Conservation (phyloP, 352 stramenopile genomes). For the Pythium sp. region DNA sequence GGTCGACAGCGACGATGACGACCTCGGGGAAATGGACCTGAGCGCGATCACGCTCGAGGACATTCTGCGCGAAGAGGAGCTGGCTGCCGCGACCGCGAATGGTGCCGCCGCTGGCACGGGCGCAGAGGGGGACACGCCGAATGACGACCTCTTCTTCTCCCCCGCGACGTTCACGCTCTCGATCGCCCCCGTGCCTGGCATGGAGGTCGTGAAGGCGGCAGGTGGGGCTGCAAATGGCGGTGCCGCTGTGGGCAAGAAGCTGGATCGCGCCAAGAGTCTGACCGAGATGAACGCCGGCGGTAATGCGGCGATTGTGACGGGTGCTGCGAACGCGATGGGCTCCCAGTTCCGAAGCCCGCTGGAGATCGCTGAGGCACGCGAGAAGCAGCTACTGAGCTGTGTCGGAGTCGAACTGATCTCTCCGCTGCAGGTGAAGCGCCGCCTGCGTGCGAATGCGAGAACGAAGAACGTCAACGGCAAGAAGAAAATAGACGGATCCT, state of each 20-base stretch:
- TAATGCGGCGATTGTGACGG: slow-evolving; percentile 18
- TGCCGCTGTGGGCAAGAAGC: slow-evolving; percentile 18
- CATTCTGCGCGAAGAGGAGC: slow-evolving; percentile 69
- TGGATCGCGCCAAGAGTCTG: slow-evolving; percentile 40
- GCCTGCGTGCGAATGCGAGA: slow-evolving; percentile 57
- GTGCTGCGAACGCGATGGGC: slow-evolving; percentile 17
- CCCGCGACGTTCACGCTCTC: slow-evolving; percentile 64
- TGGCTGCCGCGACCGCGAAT: slow-evolving; percentile 30
- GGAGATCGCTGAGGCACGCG: slow-evolving; percentile 74
- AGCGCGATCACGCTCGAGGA: slow-evolving; percentile 67
- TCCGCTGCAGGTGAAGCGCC: slow-evolving; percentile 78
- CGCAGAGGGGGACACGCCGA: slow-evolving; percentile 18
- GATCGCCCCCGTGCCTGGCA: slow-evolving; percentile 61
- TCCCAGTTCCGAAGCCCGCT: slow-evolving; percentile 55
- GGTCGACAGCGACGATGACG: slow-evolving; percentile 67
- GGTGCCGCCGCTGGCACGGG: slow-evolving; percentile 9
- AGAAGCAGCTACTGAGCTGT: slow-evolving; percentile 80
- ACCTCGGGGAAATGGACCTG: slow-evolving; percentile 63
- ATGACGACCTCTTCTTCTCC: slow-evolving; percentile 71
- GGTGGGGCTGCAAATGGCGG: not conserved
- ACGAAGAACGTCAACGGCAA: slow-evolving; percentile 49
- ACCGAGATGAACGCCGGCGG: slow-evolving; percentile 31
- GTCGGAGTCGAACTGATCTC: slow-evolving; percentile 82
- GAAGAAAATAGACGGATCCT: slow-evolving; percentile 28
- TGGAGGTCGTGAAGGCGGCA: slow-evolving; percentile 43